phyloP scores from a whole-genome alignment of 2,329 filamentous ascomycete genomes.

The Epichloe uncinata region DNA sequence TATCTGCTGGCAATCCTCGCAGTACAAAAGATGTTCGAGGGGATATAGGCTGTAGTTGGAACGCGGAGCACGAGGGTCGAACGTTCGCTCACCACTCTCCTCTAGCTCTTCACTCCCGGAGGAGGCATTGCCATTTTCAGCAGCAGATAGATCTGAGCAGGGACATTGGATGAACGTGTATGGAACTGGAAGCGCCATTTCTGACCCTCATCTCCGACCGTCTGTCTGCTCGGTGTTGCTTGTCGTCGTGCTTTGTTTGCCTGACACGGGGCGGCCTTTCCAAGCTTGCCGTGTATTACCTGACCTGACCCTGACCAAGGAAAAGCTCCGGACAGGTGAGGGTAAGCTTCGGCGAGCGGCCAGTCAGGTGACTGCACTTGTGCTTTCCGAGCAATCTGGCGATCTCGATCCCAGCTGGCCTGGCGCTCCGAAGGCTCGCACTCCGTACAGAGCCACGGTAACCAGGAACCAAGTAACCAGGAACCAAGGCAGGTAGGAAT shows the following conservation, averaged over 20 bases:
- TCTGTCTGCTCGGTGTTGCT: no score
- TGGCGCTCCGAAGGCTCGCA: no score
- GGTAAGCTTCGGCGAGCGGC: background rate
- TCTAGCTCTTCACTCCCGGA: constrained; percentile 22
- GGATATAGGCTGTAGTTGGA: constrained; percentile 90
- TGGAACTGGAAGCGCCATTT: constrained; percentile 40
- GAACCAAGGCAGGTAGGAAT: no score
- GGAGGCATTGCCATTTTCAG: constrained; percentile 18
- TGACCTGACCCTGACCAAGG: background rate
- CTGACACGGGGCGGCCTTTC: no score
- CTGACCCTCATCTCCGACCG: no score
- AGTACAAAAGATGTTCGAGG: constrained; percentile 87
- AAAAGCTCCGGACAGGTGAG: background rate
- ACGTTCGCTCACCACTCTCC: constrained; percentile 64
- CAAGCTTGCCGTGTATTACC: no score
- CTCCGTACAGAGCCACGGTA: no score
- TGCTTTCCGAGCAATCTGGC: no score
- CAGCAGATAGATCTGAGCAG: constrained; percentile 37
- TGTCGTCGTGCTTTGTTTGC: no score
- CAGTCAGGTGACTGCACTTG: constrained; percentile 2
- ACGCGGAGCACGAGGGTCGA: constrained; percentile 72
- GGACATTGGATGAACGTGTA: constrained; percentile 58
- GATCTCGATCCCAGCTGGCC: no score
- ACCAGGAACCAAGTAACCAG: no score
- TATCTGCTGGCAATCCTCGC: constrained; percentile 94